Evolutionary conservation across 1,139 yeast genomes (phyloP), one percentile per base, ranked within the genome.

Genomic region (Kluyveromyces sp.): DNA sequence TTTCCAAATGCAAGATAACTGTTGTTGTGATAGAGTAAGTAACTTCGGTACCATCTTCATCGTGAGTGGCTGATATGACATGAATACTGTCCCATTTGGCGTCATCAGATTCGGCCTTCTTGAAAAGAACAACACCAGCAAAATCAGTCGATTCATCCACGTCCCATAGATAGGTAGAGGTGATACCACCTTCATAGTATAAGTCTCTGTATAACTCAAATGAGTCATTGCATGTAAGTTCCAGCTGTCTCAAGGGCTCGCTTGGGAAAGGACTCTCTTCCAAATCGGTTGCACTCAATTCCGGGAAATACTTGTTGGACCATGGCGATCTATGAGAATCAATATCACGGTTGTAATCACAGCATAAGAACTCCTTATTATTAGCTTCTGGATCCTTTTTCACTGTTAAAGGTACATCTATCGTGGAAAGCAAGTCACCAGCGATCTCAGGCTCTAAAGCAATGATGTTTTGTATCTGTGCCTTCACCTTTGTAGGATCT

Each of bases 291-390:
- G 71, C 68, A n/a, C 68, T 60, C 25, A 78, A 63, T 6, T 59
- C 57, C 0, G 96, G 96, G 53, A 75, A 80, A 66, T 86, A 92
- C 53, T 76, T 73, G 61, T 88, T 88, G 31, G 89, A 76, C 90
- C 94, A 90, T 2, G 98, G 98, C 0, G 96, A 86, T 56, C 97
- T 75, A 68, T 77, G 86, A 32, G 92, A 82, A 65, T 92, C 97
- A 4, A 95, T 92, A 60, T 92, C 98, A 54, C 98, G 75, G 66
- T 92, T 92, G 65, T 90, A 92, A 64, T 92, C 98, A 67, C 98
- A 92, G 46, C 92, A 79, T 52, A 92, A 73, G 64, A 74, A 92
- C 50, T 77, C 76, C 64, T 83, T 84, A 65, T 48, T 73, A 65
- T 37, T 68, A 59, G 50, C 47, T 30, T 54, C 53, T 21, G 64